Evolutionary conservation across 2,329 filamentous ascomycete genomes (phyloP).

Genomic region (Nothophaeocryptopus gaeumannii): DNA sequence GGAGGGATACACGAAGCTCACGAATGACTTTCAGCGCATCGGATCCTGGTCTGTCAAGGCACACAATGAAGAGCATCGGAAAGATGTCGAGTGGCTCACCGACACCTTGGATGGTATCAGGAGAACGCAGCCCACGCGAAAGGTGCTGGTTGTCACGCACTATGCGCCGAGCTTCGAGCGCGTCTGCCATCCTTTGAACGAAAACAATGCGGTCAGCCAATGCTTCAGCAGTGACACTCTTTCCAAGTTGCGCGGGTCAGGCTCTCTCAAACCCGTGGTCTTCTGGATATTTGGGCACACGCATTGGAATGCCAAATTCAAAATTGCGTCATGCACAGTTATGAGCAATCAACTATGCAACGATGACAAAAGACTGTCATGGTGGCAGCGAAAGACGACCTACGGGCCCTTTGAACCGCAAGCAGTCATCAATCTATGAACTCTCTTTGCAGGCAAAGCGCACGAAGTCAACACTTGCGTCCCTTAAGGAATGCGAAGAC

Average conservation of each 20-base stretch:
- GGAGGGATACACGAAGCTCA: constrained; percentile 35
- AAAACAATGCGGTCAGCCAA: constrained; percentile 44
- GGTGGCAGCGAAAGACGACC: constrained; percentile 21
- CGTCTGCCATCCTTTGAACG: constrained; percentile 50
- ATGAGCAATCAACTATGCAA: constrained; percentile 37
- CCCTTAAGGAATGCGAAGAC: too few relatives aligned
- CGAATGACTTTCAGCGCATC: constrained; percentile 55
- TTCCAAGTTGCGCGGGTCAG: too few relatives aligned
- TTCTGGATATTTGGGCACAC: constrained; percentile 51
- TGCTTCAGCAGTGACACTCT: constrained; percentile 53
- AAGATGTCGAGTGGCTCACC: constrained; percentile 53
- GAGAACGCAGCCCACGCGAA: constrained; percentile 8
- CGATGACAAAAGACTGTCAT: constrained; percentile 21
- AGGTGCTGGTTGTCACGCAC: constrained; percentile 50
- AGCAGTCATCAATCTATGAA: too few relatives aligned
- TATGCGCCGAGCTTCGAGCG: constrained; percentile 53
- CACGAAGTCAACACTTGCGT: too few relatives aligned
- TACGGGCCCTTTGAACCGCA: constrained; percentile 19
- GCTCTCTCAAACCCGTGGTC: constrained; percentile 10
- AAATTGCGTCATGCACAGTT: constrained; percentile 30
- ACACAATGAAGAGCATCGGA: constrained; percentile 49
- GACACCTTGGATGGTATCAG: constrained; percentile 33
- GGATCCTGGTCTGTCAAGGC: constrained; percentile 48
- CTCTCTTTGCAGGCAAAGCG: too few relatives aligned
- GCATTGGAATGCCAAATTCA: constrained; percentile 42